Base-by-base conservation (phyloP, 129 eudicot species). In the Smallanthus sonchifolius region DNA sequence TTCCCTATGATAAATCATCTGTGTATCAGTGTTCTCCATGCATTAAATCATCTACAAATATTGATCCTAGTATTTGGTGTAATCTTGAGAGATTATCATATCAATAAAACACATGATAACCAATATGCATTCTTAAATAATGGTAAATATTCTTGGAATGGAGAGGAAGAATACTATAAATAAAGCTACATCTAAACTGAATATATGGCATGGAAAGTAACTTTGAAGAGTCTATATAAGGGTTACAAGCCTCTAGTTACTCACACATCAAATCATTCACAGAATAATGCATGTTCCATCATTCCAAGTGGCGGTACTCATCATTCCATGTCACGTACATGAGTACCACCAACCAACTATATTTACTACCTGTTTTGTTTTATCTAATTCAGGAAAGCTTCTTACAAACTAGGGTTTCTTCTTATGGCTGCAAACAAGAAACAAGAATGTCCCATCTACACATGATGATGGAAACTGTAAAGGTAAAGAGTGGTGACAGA, bases 181-280 rank as follows among this genome's bases (percentile, higher is more conserved):
- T 79, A 80, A 83, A 78, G 70, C 74, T 62, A 36, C 10, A 54
- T 75, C 30, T 73, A 67, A 73, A 70, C 82, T 78, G 44, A 44
- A 60, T 62, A 77, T n/a, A n/a, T n/a, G n/a, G 44, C 47, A 66
- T 81, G 77, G 57, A 69, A 60, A 42, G 45, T 34, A 77, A 32
- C 77, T 77, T 73, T 80, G 24, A 66, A 14, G 32, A 14, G 67
- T 70, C 89, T 86, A 24, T 24, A 83, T 83, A 86, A 81, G 73
- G 74, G 73, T 72, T 65, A 17, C 57, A 45, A 19, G 15, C 54
- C 65, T 49, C 80, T 64, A 57, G 77, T 68, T 28, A 85, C 72
- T 57, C 88, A 77, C 72, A 74, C 78, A 80, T 75, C 84, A 75
- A 75, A 73, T 44, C 81, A 57, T 40, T 35, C 19, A 72, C 64